Evolutionary conservation across 805 yeast species (phyloP).

Genomic region (Suhomyces sp.): DNA sequence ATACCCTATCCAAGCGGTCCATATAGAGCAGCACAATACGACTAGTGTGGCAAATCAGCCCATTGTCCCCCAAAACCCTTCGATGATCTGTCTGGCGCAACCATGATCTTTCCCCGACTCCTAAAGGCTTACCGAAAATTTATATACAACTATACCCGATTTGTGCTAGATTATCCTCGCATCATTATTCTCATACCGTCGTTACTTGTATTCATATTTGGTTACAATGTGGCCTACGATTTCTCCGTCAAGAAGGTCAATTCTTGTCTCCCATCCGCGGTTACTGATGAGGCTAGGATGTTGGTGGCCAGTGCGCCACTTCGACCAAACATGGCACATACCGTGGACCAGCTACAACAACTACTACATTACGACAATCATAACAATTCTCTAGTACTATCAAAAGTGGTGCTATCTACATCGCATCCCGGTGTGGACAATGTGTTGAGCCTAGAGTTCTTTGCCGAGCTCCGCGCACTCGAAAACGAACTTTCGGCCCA

Average conservation of each 20-base stretch:
- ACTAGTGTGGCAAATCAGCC: too few species aligned
- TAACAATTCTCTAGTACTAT: not conserved
- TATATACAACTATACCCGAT: not conserved
- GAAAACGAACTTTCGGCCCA: not conserved
- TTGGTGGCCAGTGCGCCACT: not conserved
- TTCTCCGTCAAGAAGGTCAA: slow-evolving; percentile 27
- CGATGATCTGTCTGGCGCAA: not conserved
- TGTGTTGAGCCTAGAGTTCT: slow-evolving; percentile 12
- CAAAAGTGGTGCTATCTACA: slow-evolving; percentile 9
- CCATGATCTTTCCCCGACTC: not conserved
- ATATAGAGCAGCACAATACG: too few species aligned
- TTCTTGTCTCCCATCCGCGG: slow-evolving; percentile 14
- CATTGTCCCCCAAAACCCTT: too few species aligned
- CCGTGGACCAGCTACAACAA: not conserved
- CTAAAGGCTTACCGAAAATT: not conserved
- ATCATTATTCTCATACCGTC: slow-evolving; percentile 30
- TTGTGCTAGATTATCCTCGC: slow-evolving; percentile 1
- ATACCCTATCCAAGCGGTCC: too few species aligned
- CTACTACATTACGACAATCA: not conserved
- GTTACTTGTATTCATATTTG: slow-evolving; percentile 27
- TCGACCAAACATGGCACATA: not conserved
- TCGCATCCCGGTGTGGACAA: slow-evolving; percentile 4
- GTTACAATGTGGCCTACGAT: slow-evolving; percentile 37
- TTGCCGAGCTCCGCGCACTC: slow-evolving; percentile 10
- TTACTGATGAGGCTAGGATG: not conserved